These are phyloP conservation scores for Coniferiporia sulphurascens DNA, from an alignment of 1,284 basidiomycete genomes.

Conservation along the genomic window DNA sequence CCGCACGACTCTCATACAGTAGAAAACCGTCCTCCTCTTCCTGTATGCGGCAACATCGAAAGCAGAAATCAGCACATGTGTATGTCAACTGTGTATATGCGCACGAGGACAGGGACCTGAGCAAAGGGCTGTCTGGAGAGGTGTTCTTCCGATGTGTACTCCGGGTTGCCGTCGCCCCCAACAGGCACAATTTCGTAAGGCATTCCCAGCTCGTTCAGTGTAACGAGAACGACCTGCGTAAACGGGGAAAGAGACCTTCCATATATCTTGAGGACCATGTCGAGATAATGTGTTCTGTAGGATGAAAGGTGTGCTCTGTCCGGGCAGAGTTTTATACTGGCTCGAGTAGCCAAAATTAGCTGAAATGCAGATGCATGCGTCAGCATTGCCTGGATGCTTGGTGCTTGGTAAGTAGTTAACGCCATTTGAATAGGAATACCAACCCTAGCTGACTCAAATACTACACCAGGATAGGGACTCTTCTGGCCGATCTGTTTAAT, in stretches of 20 bases:
- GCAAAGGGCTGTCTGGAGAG: constrained; percentile 53
- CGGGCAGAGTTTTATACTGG: too few species aligned
- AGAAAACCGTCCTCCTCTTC: constrained; percentile 20
- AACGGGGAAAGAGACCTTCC: constrained; percentile 20
- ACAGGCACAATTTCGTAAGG: constrained; percentile 20
- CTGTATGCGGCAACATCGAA: constrained; percentile 19
- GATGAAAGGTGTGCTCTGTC: too few species aligned
- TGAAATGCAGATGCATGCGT: too few species aligned
- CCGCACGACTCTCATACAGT: constrained; percentile 32
- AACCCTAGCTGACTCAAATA: too few species aligned
- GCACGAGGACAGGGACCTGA: constrained; percentile 59
- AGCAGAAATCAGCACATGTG: neutral
- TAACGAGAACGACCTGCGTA: constrained; percentile 15
- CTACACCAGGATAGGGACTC: too few species aligned
- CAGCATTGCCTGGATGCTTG: too few species aligned
- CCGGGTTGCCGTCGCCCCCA: constrained; percentile 18
- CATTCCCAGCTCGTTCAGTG: constrained; percentile 18
- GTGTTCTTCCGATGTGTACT: constrained; percentile 44
- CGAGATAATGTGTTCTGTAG: too few species aligned
- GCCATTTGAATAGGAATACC: too few species aligned
- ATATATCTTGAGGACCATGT: constrained; percentile 13
- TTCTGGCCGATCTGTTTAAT: too few species aligned
- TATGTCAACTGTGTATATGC: constrained; percentile 17
- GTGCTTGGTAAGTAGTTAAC: too few species aligned
- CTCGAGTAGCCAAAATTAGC: too few species aligned